Base-by-base conservation (phyloP, 345 rosid genomes). In the Hibiscus trionum region DNA sequence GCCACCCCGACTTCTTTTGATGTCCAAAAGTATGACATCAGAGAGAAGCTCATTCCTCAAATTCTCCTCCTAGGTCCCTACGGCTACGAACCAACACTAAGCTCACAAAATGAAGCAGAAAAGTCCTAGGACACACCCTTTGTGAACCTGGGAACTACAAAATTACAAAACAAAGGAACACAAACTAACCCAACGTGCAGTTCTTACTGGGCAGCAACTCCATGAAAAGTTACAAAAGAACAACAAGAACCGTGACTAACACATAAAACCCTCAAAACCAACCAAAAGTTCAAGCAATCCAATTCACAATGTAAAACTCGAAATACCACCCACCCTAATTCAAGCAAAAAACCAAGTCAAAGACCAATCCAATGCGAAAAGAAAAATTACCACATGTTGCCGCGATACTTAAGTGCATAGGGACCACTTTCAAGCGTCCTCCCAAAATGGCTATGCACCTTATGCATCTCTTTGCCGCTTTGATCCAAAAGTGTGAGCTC, bases 401-500 rank as follows among this genome's bases (percentile, higher is more conserved):
- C 86, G 21, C 88, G 86, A 62, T 82, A 82, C 68, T 81, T 85
- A 9, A 82, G 84, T 39, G 84, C 83, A 74, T 89, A 89, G 0
- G 94, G 95, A n/a, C 90, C 90, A 11, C 84, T 80, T 77, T 87
- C 90, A 9, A 84, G 91, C 63, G 87, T 73, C 76, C 91, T 82
- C 39, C 91, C 90, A 19, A 89, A 89, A 86, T 89, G 95, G 86
- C 81, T 86, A 71, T 89, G 95, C 69, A 87, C 86, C 81, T 83
- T 89, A 72, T 84, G 91, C 55, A 82, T 73, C 80, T 78, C 91
- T 75, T 83, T 87, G 17, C 90, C 90, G 72, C 95, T 89, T 79
- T 89, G 95, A 83, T 89, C 95, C 81, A 86, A 64, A 75, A 89
- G 78, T 24, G 88, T 83, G 61, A 89, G 78, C 79, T 87, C 94